These are phyloP conservation scores for Kokia cookei DNA, from an alignment of 441 rosid genomes.

Conservation along the genomic window DNA sequence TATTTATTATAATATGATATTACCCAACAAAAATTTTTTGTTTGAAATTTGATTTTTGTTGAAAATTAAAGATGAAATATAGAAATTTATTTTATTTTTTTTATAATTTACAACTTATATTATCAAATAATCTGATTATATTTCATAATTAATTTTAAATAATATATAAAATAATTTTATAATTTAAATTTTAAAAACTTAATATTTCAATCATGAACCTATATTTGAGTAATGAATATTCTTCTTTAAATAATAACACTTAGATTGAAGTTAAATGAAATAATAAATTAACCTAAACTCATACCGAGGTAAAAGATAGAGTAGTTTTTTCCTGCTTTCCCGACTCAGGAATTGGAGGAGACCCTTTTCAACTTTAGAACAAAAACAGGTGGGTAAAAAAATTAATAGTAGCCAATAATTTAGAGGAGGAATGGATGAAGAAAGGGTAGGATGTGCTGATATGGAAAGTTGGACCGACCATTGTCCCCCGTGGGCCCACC, in stretches of 20 bases:
- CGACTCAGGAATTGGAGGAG: background rate
- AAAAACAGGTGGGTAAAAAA: background rate
- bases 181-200: no score
- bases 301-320: background rate
- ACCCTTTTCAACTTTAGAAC: background rate
- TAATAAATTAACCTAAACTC: background rate
- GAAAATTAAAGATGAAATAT: no score
- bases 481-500: background rate
- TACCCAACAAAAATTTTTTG: fast-evolving
- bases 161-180: no score
- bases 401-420: background rate
- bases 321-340: background rate
- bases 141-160: no score
- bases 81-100: no score
- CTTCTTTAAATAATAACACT: background rate
- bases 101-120: no score
- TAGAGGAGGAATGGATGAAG: background rate
- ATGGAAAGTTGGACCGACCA: background rate
- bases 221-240: no score
- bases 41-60: no score
- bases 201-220: no score
- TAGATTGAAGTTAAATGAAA: background rate
- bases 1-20: no score
- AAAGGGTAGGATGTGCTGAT: background rate
- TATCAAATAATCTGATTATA: no score